phyloP scores from a whole-genome alignment of 495 filamentous ascomycete species.

The Cercophora samala region DNA sequence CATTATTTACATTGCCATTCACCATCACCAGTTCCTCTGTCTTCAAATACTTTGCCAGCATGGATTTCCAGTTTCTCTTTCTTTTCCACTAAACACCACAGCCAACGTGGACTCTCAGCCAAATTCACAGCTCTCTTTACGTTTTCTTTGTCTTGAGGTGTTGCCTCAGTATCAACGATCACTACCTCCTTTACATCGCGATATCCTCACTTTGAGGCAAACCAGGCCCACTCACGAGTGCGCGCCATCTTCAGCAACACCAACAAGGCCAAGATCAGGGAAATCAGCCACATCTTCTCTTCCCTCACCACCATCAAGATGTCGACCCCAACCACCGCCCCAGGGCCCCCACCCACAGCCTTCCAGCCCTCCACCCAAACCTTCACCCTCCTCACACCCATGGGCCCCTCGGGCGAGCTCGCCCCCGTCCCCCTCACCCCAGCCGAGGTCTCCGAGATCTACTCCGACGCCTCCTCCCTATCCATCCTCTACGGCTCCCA shows the following conservation, averaged over 20 bases:
- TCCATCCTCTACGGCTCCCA: slow-evolving; percentile 70
- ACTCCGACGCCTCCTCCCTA: slow-evolving; percentile 39
- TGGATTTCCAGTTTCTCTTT: not conserved
- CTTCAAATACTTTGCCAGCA: not conserved
- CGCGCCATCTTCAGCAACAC: not conserved
- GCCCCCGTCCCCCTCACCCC: slow-evolving; percentile 51
- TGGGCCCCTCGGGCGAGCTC: slow-evolving; percentile 42
- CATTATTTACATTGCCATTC: not conserved
- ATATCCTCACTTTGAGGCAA: not conserved
- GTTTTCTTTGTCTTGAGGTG: not conserved
- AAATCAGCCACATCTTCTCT: not conserved
- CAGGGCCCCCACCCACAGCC: not conserved
- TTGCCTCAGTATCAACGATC: not conserved
- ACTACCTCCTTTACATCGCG: not conserved
- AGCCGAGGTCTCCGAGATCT: slow-evolving; percentile 47
- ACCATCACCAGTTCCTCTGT: not conserved
- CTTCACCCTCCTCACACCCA: slow-evolving; percentile 49
- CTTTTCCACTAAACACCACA: not conserved
- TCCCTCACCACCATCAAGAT: slow-evolving; percentile 13
- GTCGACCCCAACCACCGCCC: not conserved
- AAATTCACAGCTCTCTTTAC: not conserved
- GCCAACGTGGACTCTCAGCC: not conserved
- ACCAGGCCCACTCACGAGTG: not conserved
- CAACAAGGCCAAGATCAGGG: not conserved
- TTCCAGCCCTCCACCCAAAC: slow-evolving; percentile 60